Base-by-base conservation (phyloP, 345 rosid species). In the Turnera subulata region DNA sequence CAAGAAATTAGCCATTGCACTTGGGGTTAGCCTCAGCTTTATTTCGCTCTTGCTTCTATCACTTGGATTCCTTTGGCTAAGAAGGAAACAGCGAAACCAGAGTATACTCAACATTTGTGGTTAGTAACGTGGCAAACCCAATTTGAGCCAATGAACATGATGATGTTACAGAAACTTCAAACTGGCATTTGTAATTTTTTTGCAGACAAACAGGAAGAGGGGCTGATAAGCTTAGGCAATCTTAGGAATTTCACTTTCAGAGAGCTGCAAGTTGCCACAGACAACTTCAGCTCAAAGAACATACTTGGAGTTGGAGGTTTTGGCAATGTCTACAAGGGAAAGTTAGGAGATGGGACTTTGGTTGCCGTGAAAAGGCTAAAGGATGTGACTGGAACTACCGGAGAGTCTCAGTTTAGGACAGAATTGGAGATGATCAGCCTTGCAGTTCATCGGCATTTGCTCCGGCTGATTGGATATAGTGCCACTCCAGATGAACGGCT, bases 401-500 rank as follows among this genome's bases (percentile, higher is more conserved):
- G 96, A 33, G 93, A 89, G 9, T 80, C 90, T 8, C 98, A 89
- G 71, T 92, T 92, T 73, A 78, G 86, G 58, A 92, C 96, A 2
- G 98, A 92, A 64, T 68, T 92, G 69, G 96, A 83, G 73, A 89
- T 92, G 95, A 89, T 92, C 65, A 92, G 96, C 77, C 82, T 92
- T 73, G 98, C 96, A 0, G 96, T 92, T 63, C 98, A 92, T 50
- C 70, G 95, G 49, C 82, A 92, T 67, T 62, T 92, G 76, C 89
- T 92, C 8, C 78, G 85, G 52, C 67, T 92, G 59, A 78, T 82
- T 12, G 98, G 98, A 54, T 92, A 81, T 55, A 89, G 98, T 45
- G 82, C 73, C n/a, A 84, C 87, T 40, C 69, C 79, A 12, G 80
- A 18, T 2, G 96, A 92, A 82, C 80, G 91, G 63, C 89, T 92